Conservation (phyloP, 164 flowering plant species). For the Brasenia schreberi region DNA sequence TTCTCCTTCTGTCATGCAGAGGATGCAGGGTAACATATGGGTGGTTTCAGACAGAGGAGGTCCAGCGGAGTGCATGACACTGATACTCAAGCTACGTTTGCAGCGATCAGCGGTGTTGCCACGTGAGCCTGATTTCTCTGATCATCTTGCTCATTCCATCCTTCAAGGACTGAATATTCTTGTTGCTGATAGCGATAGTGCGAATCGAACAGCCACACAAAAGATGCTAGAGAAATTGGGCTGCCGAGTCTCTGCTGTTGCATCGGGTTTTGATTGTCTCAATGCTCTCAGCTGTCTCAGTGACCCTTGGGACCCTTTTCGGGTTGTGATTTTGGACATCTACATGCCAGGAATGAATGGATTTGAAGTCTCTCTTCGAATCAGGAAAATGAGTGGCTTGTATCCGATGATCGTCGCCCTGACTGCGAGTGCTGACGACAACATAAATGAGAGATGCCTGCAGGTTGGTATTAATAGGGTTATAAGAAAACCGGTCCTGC, state of each 20-base stretch:
- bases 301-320: conserved; percentile 18
- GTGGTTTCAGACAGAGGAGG: conserved; percentile 52
- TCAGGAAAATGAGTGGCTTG: conserved; percentile 46
- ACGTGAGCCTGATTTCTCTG: conserved; percentile 30
- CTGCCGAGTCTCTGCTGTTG: conserved; percentile 56
- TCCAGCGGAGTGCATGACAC: conserved; percentile 48
- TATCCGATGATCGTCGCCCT: conserved; percentile 70
- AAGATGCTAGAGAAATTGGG: conserved; percentile 83
- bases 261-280: conserved; percentile 80
- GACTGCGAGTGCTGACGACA: conserved; percentile 57
- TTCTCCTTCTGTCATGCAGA: conserved; percentile 25
- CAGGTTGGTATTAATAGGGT: conserved; percentile 75
- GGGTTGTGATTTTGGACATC: conserved; percentile 60
- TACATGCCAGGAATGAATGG: conserved; percentile 84
- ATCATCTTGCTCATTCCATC: conserved; percentile 35
- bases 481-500: conserved; percentile 52
- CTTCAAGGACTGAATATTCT: conserved; percentile 58
- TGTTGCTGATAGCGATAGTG: conserved; percentile 56
- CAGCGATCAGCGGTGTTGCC: conserved; percentile 30
- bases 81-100: conserved; percentile 53
- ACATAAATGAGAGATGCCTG: conserved; percentile 46
- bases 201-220: conserved; percentile 65
- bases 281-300: conserved; percentile 35
- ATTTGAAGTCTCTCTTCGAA: conserved; percentile 60
- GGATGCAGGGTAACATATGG: conserved; percentile 96